These are phyloP conservation scores for Thraustotheca clavata DNA, from an alignment of 352 stramenopile genomes.

Conservation along the genomic window DNA sequence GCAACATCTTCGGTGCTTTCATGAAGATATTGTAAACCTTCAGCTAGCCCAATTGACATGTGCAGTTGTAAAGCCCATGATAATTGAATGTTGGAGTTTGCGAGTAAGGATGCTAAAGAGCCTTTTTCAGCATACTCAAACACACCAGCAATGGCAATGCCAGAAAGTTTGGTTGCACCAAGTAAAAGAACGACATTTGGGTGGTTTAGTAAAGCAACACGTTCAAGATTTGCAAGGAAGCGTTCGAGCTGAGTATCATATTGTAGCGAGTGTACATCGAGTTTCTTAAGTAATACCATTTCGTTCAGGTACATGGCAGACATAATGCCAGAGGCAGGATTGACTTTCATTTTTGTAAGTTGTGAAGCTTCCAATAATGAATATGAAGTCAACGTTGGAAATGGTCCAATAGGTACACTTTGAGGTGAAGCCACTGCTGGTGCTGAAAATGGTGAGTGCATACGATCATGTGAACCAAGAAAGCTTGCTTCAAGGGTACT, in stretches of 20 bases:
- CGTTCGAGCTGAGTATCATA: not conserved
- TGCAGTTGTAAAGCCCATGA: not conserved
- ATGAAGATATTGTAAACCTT: not conserved
- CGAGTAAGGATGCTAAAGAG: not conserved
- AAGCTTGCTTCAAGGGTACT: not conserved
- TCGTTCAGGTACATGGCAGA: not conserved
- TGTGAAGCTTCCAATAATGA: not conserved
- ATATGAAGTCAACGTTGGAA: not conserved
- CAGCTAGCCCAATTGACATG: not conserved
- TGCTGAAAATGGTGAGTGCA: not conserved
- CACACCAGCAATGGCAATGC: not conserved
- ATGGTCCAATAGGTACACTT: not conserved
- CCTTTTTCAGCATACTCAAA: not conserved
- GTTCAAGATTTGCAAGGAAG: not conserved
- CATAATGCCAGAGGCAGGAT: not conserved
- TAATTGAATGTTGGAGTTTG: not conserved
- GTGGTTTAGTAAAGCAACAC: not conserved
- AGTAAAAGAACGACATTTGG: slow-evolving; percentile 3
- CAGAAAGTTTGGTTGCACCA: slow-evolving; percentile 4
- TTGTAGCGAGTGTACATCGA: not conserved
- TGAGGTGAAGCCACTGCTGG: not conserved
- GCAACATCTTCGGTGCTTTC: not conserved
- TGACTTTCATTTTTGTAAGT: not conserved
- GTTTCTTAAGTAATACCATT: not conserved
- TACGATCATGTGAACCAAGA: not conserved